Base-by-base conservation (phyloP, 345 rosid species). In the Microthlaspi erraticum region DNA sequence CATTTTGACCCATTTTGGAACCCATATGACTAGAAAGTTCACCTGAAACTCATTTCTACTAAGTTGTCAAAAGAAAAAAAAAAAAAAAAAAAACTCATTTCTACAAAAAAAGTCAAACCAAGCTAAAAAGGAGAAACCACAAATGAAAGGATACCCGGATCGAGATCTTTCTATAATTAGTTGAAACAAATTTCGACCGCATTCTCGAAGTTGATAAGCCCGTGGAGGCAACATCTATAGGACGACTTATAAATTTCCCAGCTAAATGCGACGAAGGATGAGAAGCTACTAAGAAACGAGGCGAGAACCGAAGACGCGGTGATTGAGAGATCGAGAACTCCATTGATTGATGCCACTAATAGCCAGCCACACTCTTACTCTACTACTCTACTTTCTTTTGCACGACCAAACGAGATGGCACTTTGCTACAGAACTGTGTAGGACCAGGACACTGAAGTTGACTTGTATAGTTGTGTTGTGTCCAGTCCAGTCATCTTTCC, bases 311-410 rank as follows among this genome's bases (percentile, higher is more conserved):
- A 12, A 75, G 53, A 75, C 39, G 14, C 14, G 75, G 70, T 46
- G 70, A 62, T n/a, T 75, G 79, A 6, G 66, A 75, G 52, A 75
- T 45, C 59, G 79, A 75, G 70, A 75, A 75, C 53, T 75, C 79
- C 79, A 75, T 75, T 68, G 26, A 23, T 23, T 23, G 75, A 62
- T 69, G 70, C 59, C 65, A 74, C 64, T 68, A n/a, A n/a, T n/a
- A 60, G 73, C 78, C 69, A 68, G 74, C 69, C 79, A 75, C 59
- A 29, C 58, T 74, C 78, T 52, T 52, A 68, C 74, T 60, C 69
- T 68, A 56, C 52, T 55, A 46, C 55, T 42, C 52, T 55, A 46
- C 55, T 42, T 66, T 38, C 63, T 1, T 4, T 50, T 41, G 38
- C 67, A 16, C 43, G 29, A 20, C 57, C 58, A 38, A 26, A 18